A percentile compares a stretch with the other conserved stretches of the same genome.
These are phyloP conservation scores for Solanum hybrid DNA, from an alignment of 305 asterid species.

Conservation along the genomic window DNA sequence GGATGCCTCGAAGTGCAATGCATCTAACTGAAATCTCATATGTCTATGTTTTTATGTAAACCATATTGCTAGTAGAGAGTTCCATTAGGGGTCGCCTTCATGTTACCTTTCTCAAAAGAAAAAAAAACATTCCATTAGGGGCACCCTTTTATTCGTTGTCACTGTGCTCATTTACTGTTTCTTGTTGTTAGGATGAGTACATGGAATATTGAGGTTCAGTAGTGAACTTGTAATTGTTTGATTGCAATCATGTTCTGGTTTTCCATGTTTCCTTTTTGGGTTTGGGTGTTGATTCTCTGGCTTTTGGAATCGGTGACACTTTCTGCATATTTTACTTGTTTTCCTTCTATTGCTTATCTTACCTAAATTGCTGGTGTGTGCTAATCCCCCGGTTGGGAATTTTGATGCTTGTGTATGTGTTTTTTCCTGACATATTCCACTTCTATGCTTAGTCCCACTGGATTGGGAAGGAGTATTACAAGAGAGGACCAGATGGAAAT, in stretches of 20 bases:
- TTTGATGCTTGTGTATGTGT: not conserved
- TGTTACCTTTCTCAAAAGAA: not conserved
- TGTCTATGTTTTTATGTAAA: not conserved
- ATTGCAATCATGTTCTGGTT: not conserved
- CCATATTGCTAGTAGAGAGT: not conserved
- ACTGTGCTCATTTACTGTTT: not conserved
- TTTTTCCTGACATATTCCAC: not conserved
- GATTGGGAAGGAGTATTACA: conserved; percentile 82
- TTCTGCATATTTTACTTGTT: not conserved
- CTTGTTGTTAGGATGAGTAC: not conserved
- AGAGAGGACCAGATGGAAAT: conserved; percentile 86
- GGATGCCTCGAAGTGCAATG: not conserved
- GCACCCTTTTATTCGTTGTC: not conserved
- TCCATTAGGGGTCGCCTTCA: not conserved
- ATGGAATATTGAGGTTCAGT: not conserved
- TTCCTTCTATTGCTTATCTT: not conserved
- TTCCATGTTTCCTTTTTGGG: not conserved
- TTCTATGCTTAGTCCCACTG: conserved; percentile 68
- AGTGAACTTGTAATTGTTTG: not conserved
- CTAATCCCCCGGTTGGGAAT: not conserved
- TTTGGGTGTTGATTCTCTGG: not conserved
- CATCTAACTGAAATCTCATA: not conserved
- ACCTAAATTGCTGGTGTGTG: not conserved
- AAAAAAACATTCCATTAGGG: not conserved
- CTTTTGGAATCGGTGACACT: not conserved